These are phyloP conservation scores for Fonsecaea nubica DNA, from an alignment of 2,329 filamentous ascomycete genomes.

Conservation along the genomic window DNA sequence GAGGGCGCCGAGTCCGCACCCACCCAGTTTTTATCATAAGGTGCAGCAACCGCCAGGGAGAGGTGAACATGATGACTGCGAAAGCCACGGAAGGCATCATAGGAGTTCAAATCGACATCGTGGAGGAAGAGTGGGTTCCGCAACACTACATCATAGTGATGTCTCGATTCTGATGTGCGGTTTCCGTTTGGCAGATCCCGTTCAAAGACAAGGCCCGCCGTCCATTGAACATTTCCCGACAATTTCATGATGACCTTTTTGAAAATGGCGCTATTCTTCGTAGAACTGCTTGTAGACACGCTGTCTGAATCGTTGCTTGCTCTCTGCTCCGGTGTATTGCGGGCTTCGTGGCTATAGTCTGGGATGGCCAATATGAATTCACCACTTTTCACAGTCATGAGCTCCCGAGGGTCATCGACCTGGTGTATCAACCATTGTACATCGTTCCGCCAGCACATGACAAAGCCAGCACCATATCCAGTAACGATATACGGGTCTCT, in stretches of 20 bases:
- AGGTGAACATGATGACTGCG: slow-evolving; percentile 95
- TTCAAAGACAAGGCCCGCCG: slow-evolving; percentile 91
- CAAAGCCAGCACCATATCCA: slow-evolving; percentile 88
- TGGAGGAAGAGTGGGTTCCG: slow-evolving; percentile 79
- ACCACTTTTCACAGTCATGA: slow-evolving; percentile 94
- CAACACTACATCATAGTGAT: slow-evolving; percentile 88
- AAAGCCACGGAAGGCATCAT: slow-evolving; percentile 97
- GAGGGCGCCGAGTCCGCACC: slow-evolving; percentile 76
- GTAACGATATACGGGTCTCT: slow-evolving; percentile 93
- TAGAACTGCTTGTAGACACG: slow-evolving; percentile 67
- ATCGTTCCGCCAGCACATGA: slow-evolving; percentile 98
- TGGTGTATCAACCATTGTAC: slow-evolving; percentile 85
- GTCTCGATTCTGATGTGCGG: slow-evolving; percentile 85
- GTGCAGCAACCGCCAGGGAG: slow-evolving; percentile 88
- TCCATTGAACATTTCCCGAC: slow-evolving; percentile 93
- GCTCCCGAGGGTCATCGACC: slow-evolving; percentile 84
- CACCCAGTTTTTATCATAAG: slow-evolving; percentile 84
- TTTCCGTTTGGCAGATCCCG: slow-evolving; percentile 73
- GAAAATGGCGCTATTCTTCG: slow-evolving; percentile 80
- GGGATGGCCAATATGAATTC: slow-evolving; percentile 95
- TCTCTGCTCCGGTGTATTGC: slow-evolving; percentile 61
- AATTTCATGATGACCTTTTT: slow-evolving; percentile 99
- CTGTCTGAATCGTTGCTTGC: slow-evolving; percentile 61
- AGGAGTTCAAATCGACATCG: slow-evolving; percentile 57
- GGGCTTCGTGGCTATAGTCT: slow-evolving; percentile 87